Conservation (phyloP, 495 filamentous ascomycete species). For the Penicillium daleae region DNA sequence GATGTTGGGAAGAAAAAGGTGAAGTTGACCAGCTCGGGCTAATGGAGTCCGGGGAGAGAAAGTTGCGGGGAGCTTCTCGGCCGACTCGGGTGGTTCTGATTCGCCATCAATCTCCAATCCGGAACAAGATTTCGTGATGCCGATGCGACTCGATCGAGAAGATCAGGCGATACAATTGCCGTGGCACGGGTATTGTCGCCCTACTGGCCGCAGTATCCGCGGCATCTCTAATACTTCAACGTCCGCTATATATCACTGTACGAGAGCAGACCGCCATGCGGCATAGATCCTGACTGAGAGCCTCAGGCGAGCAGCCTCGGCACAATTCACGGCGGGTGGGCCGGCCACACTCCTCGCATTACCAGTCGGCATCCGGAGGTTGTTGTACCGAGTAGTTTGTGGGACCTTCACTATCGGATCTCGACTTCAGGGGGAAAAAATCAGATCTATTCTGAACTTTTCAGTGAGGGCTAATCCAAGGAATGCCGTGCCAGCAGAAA, state of each 20-base stretch:
- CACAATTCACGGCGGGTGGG: neutral
- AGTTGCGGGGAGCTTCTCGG: slow-evolving; percentile 35
- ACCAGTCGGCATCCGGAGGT: neutral
- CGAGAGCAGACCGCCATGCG: neutral
- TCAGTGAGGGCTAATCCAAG: neutral
- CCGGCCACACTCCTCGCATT: neutral
- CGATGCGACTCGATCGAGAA: neutral
- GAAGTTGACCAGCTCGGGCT: slow-evolving; percentile 32
- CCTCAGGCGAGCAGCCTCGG: slow-evolving; percentile 5
- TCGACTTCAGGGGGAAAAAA: neutral
- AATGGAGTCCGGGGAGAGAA: slow-evolving; percentile 33
- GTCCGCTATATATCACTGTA: neutral
- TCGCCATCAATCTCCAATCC: neutral
- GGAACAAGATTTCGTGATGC: neutral
- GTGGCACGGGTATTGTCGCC: neutral
- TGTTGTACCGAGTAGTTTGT: slow-evolving; percentile 1
- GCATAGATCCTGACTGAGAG: neutral
- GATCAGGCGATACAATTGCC: neutral
- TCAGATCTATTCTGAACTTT: neutral
- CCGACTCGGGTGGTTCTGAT: slow-evolving; percentile 26
- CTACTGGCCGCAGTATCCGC: neutral
- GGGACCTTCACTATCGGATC: neutral
- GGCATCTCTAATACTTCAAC: neutral
- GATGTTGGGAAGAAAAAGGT: slow-evolving; percentile 18
- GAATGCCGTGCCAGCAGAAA: neutral